Conservation (phyloP, 164 flowering plant species). For the Litsea cubeba region DNA sequence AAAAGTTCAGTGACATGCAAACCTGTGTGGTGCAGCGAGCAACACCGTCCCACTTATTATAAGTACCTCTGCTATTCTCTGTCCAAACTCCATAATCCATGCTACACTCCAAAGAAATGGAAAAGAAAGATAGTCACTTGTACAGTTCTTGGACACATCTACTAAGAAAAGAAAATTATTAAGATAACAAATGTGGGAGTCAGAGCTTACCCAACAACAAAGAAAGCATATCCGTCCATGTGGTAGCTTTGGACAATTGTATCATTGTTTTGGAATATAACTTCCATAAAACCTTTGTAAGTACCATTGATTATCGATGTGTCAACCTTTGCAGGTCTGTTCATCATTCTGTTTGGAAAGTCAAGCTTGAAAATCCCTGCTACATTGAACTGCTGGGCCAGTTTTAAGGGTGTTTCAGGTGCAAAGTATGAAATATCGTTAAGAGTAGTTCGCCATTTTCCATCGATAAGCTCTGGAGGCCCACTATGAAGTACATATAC, state of each 20-base stretch:
- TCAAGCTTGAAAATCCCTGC: conserved; percentile 84
- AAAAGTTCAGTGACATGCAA: not conserved
- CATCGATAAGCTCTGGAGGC: conserved; percentile 74
- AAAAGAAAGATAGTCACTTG: conserved; percentile 6
- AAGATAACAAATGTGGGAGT: not conserved
- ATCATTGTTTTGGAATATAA: conserved; percentile 83
- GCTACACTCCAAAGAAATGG: conserved; percentile 27
- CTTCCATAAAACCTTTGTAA: conserved; percentile 79
- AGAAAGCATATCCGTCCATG: conserved; percentile 92
- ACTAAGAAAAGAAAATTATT: not conserved
- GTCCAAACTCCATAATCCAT: conserved; percentile 94
- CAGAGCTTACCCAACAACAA: conserved; percentile 85
- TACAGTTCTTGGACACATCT: not conserved
- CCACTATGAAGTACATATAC: conserved; percentile 65
- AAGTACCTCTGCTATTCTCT: conserved; percentile 78
- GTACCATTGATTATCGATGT: conserved; percentile 86
- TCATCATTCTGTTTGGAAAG: conserved; percentile 72
- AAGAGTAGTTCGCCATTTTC: conserved; percentile 66
- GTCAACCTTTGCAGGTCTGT: conserved; percentile 74
- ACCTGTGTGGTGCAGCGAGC: conserved; percentile 87
- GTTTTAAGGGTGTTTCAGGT: conserved; percentile 80
- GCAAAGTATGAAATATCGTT: conserved; percentile 78
- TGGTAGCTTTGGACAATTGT: conserved; percentile 77
- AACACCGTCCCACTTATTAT: conserved; percentile 96
- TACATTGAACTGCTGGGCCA: conserved; percentile 72